phyloP scores from a whole-genome alignment of 805 yeast species.

The Zygoascus biomembranicola region DNA sequence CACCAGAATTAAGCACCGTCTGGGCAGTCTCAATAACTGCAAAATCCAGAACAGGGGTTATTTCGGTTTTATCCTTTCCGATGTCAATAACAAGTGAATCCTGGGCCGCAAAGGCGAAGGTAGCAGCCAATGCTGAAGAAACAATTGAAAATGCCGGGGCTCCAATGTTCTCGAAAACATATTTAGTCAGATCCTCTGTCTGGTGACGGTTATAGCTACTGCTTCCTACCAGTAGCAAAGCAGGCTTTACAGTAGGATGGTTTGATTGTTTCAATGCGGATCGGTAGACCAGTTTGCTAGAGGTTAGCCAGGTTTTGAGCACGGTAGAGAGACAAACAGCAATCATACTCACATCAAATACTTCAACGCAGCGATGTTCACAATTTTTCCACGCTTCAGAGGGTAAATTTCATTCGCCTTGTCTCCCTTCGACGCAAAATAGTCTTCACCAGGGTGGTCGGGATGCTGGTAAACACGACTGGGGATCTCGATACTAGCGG shows the following conservation, averaged over 20 bases:
- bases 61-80: conserved; percentile 67
- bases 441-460: conserved; percentile 17
- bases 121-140: conserved; percentile 59
- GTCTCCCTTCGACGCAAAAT: conserved; percentile 33
- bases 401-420: conserved; percentile 50
- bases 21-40: conserved; percentile 51
- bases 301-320: not conserved
- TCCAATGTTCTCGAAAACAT: conserved; percentile 64
- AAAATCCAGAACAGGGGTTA: conserved; percentile 72
- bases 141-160: conserved; percentile 64
- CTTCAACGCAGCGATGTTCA: conserved; percentile 60
- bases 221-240: conserved; percentile 60
- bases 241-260: conserved; percentile 36
- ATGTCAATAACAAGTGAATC: conserved; percentile 73
- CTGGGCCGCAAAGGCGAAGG: conserved; percentile 58
- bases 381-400: conserved; percentile 54
- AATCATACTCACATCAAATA: conserved; percentile 41
- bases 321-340: not conserved
- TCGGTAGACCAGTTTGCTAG: conserved; percentile 36
- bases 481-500: conserved; percentile 73
- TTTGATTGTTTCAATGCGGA: conserved; percentile 35
- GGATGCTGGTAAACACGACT: conserved; percentile 51
- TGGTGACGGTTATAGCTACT: conserved; percentile 60
- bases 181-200: conserved; percentile 63
- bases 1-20: conserved; percentile 48